These are phyloP conservation scores for Magnolia changhungtana DNA, from an alignment of 164 flowering plant genomes.

Conservation along the genomic window DNA sequence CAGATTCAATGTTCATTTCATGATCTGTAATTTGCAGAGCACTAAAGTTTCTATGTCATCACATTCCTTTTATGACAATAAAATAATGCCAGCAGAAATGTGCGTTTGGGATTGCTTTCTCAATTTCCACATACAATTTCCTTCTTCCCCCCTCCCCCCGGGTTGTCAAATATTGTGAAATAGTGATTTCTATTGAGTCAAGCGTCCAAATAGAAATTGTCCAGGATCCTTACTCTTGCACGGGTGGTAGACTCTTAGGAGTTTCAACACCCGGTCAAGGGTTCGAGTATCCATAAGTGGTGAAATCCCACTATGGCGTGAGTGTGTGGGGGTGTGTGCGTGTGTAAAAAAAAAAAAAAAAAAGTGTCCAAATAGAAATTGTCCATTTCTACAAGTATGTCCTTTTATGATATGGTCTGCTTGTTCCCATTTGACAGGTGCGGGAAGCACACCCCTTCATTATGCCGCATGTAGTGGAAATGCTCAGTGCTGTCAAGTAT, in stretches of 20 bases:
- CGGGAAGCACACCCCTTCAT: conserved; percentile 94
- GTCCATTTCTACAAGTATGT: neutral
- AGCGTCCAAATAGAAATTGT: neutral
- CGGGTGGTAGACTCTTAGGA: too few species aligned
- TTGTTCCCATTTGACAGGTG: conserved; percentile 44
- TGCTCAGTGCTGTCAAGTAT: conserved; percentile 90
- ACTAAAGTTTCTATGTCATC: too few species aligned
- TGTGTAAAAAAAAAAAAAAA: too few species aligned
- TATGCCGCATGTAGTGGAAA: conserved; percentile 98
- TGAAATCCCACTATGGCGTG: too few species aligned
- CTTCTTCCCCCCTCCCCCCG: too few species aligned
- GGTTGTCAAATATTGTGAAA: neutral
- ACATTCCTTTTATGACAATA: too few species aligned
- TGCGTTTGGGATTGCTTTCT: neutral
- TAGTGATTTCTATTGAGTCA: neutral
- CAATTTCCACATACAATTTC: neutral
- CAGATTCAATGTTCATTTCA: too few species aligned
- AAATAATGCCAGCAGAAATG: too few species aligned
- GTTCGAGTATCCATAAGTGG: too few species aligned
- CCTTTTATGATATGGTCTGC: neutral
- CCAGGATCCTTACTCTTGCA: neutral
- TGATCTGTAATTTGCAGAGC: too few species aligned
- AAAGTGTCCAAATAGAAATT: neutral
- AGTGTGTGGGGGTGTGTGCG: too few species aligned
- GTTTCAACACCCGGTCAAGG: too few species aligned